Evolutionary conservation across 2,329 filamentous ascomycete genomes (phyloP), one percentile per base, ranked within the genome.

Genomic region (Colletotrichum chlorophyti): DNA sequence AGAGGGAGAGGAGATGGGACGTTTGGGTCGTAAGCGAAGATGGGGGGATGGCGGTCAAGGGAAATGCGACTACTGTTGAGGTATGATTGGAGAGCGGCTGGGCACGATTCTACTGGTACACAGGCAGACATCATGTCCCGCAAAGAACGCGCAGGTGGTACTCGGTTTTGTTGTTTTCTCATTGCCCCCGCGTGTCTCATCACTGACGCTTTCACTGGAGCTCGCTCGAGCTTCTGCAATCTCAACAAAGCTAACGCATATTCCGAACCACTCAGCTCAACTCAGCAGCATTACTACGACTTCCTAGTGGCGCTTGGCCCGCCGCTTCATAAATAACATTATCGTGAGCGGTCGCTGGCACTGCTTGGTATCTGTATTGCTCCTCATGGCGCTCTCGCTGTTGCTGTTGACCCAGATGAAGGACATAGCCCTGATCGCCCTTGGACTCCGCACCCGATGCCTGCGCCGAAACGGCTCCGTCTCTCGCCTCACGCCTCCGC

Each of bases 1-100:
- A 65, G 70, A 72, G 26, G 48, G 68, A 63, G 17, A 62, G 68
- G 19, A 74, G 68, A 35, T 89, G 82, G 79, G 82, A 87, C 63
- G 78, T 89, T 8, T 90, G 87, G 88, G 81, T 90, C 53, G 85
- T 88, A 69, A 83, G 82, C 5, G 76, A 74, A 1, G 76, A 83
- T 38, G 87, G 87, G 2, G 82, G 85, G 7, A 76, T 89, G 69
- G 84, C 86, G 14, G 88, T 90, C 17, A 87, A 83, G 69, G 89
- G 83, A 5, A 83, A 61, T 5, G 76, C 73, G 15, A 55, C 21
- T 7, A 59, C 55, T 24, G 38, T 50, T 29, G 15, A 49, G 32
- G 8, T 4, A 21, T n/a, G 3, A 2, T 10, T 11, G 26, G 12
- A 45, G 3, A 17, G 21, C 14, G 23, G 40, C 15, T 29, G 11